A percentile compares a stretch with the other conserved stretches of the same genome.
phyloP scores from a whole-genome alignment of 495 filamentous ascomycete genomes.

The Tricharina praecox region DNA sequence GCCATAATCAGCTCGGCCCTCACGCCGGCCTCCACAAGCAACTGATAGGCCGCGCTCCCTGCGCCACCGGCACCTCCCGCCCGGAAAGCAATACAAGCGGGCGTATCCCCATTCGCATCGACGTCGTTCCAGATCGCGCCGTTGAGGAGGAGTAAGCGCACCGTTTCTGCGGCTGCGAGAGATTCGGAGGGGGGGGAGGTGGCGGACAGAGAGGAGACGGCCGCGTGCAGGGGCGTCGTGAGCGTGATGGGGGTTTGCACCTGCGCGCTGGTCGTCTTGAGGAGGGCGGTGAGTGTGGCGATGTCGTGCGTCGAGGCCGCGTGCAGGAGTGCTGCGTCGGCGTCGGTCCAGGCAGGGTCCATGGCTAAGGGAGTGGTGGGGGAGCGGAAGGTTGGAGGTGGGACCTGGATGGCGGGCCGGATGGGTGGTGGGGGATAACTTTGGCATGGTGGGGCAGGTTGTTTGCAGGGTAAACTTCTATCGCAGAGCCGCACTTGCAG shows the following conservation, averaged over 20 bases:
- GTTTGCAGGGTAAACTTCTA: neutral
- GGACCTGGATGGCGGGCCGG: too few relatives aligned
- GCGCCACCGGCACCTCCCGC: conserved; percentile 52
- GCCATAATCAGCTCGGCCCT: conserved; percentile 73
- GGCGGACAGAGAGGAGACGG: conserved; percentile 65
- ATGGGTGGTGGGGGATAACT: neutral
- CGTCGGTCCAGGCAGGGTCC: neutral
- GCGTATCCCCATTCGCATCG: conserved; percentile 70
- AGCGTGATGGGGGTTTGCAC: conserved; percentile 73
- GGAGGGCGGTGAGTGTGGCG: conserved; percentile 53
- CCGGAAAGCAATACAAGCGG: conserved; percentile 66
- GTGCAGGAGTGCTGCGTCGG: conserved; percentile 39
- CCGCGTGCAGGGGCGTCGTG: conserved; percentile 52
- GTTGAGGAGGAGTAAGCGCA: conserved; percentile 61
- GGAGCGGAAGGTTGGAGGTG: too few relatives aligned
- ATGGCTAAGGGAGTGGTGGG: neutral
- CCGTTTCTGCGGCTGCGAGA: conserved; percentile 43
- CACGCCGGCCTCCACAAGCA: conserved; percentile 82
- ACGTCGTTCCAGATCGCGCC: conserved; percentile 97
- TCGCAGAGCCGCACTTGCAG: too few relatives aligned
- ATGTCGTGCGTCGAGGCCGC: conserved; percentile 56
- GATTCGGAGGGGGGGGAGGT: conserved; percentile 13
- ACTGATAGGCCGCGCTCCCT: conserved; percentile 60
- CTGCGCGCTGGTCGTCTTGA: conserved; percentile 38
- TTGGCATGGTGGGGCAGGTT: neutral